Evolutionary conservation across 495 filamentous ascomycete species (phyloP).

Genomic region (Corynascus novoguineensis): DNA sequence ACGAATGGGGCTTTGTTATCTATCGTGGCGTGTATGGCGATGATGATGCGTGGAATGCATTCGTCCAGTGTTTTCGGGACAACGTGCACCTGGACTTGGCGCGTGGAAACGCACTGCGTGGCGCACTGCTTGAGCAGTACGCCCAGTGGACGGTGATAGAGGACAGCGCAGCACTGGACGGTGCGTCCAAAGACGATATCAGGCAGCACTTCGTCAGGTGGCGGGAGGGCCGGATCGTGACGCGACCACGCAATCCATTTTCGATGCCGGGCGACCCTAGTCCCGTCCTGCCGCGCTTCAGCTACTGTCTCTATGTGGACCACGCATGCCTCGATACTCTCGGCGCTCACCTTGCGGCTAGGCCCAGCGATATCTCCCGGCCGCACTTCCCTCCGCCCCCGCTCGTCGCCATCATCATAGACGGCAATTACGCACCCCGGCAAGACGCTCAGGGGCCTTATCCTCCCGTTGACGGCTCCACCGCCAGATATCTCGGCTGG

Average conservation of each 20-base stretch:
- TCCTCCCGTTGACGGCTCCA: neutral
- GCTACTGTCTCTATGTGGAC: neutral
- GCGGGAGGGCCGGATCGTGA: neutral
- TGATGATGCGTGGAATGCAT: neutral
- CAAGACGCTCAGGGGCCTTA: neutral
- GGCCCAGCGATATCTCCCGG: neutral
- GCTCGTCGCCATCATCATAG: neutral
- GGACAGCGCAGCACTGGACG: neutral
- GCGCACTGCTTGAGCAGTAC: neutral
- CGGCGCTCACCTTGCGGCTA: neutral
- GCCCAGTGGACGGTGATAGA: neutral
- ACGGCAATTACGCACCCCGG: neutral
- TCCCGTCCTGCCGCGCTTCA: neutral
- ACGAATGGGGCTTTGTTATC: neutral
- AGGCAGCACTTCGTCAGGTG: neutral
- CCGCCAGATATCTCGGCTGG: neutral
- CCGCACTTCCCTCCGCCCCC: neutral
- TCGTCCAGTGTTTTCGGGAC: neutral
- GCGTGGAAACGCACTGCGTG: neutral
- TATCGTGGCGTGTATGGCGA: neutral
- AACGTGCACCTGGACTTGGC: neutral
- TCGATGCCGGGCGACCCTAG: neutral
- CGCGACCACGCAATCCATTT: neutral
- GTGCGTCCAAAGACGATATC: neutral
- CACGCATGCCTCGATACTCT: neutral